Evolutionary conservation across 768 basidiomycete species (phyloP).

Genomic region (Neoboletus magnificus): DNA sequence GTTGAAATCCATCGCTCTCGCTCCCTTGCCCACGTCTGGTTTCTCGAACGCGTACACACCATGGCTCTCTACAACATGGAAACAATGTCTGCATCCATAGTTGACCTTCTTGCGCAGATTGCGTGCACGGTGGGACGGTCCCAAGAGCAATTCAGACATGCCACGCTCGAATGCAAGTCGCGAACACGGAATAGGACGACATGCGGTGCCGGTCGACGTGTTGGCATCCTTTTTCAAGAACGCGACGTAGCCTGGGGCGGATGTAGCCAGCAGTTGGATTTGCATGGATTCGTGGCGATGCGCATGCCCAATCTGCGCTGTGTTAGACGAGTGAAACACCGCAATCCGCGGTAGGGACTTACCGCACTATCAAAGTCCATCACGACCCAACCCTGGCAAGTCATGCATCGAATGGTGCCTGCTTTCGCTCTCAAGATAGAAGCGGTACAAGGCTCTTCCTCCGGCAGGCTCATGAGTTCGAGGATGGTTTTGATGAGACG

Average conservation of each 20-base stretch:
- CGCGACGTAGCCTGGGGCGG: accelerated
- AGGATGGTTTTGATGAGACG: constrained; percentile 40
- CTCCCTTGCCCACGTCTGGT: background rate
- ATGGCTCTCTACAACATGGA: background rate
- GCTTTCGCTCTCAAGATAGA: constrained; percentile 24
- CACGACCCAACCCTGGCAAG: constrained; percentile 48
- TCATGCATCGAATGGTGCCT: constrained; percentile 41
- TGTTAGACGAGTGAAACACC: background rate
- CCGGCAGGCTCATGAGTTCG: constrained; percentile 27
- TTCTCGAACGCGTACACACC: background rate
- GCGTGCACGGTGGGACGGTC: constrained; percentile 19
- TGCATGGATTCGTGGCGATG: constrained; percentile 59
- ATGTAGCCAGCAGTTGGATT: constrained; percentile 32
- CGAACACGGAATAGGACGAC: accelerated
- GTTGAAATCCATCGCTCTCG: constrained; percentile 45
- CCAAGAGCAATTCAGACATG: constrained; percentile 15
- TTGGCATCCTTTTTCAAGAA: background rate
- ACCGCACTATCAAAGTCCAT: constrained; percentile 50
- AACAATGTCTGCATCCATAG: constrained; percentile 57
- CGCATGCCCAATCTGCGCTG: constrained; percentile 55
- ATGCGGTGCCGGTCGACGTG: too few species aligned
- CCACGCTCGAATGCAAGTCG: constrained; percentile 25
- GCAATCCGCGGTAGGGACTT: constrained; percentile 12
- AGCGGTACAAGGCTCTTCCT: constrained; percentile 27
- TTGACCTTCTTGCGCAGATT: constrained; percentile 33